Conservation (phyloP, 2,329 filamentous ascomycete genomes). For the Exophiala lecanii-corni region DNA sequence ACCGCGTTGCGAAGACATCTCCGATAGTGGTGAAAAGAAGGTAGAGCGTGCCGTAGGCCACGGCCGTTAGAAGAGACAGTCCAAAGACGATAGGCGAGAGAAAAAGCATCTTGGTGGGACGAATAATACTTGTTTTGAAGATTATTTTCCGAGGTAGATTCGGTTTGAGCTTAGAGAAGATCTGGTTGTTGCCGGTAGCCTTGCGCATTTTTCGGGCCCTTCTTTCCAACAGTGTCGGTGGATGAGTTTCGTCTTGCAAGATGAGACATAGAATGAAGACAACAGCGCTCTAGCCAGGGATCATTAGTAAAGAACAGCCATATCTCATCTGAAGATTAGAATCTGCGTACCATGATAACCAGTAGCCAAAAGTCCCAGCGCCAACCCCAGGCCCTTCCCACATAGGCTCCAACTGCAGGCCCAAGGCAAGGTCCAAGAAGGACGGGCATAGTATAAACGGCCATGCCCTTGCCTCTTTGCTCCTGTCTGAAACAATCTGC, state of each 20-base stretch:
- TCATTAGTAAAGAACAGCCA: background rate
- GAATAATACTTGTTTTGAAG: constrained; percentile 37
- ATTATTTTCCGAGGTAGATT: background rate
- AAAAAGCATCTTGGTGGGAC: constrained; percentile 49
- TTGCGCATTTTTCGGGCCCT: constrained; percentile 46
- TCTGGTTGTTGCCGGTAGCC: constrained; percentile 33
- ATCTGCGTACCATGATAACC: constrained; percentile 65
- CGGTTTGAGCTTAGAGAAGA: constrained; percentile 33
- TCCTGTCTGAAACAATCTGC: constrained; percentile 22
- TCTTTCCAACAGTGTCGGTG: constrained; percentile 53
- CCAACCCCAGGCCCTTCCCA: constrained; percentile 41
- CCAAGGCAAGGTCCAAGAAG: constrained; percentile 43
- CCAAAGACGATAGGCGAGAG: constrained; percentile 57
- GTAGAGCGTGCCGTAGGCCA: constrained; percentile 56
- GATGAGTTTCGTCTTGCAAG: constrained; percentile 57
- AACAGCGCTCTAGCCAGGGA: constrained; percentile 23
- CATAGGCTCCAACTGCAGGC: constrained; percentile 58
- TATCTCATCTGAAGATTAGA: constrained; percentile 38
- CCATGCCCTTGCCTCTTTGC: constrained; percentile 24
- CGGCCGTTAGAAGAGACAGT: constrained; percentile 48
- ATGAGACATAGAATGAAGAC: constrained; percentile 54
- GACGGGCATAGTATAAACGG: constrained; percentile 21
- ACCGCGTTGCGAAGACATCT: constrained; percentile 54
- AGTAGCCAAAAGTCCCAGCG: constrained; percentile 46
- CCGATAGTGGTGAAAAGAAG: constrained; percentile 59